These are phyloP conservation scores for Solanum microdontum DNA, from an alignment of 257 asterid genomes.

Conservation along the genomic window DNA sequence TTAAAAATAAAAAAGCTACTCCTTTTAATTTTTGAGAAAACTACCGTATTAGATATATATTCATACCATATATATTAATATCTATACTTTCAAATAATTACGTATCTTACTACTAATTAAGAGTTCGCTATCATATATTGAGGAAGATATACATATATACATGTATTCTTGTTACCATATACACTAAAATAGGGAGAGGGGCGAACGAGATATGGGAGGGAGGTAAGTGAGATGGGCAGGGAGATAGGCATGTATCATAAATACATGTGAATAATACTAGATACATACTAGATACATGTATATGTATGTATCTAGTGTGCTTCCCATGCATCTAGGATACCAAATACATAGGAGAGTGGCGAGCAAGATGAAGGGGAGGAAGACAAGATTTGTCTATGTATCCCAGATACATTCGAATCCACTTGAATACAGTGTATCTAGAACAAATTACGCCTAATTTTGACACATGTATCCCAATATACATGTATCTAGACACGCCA, in stretches of 20 bases:
- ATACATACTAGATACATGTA: background rate
- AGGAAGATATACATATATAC: too few species aligned
- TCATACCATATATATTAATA: too few species aligned
- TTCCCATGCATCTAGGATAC: background rate
- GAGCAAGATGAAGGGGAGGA: too few species aligned
- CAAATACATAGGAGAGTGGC: background rate
- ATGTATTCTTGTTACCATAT: too few species aligned
- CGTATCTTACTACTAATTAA: too few species aligned
- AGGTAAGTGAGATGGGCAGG: background rate
- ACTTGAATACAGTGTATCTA: background rate
- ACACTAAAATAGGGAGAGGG: too few species aligned
- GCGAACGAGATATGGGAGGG: background rate
- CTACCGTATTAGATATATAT: too few species aligned
- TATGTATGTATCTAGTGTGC: too few species aligned
- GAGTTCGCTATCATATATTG: too few species aligned
- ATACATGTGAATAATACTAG: background rate
- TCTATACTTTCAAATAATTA: too few species aligned
- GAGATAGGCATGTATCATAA: background rate
- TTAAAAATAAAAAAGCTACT: background rate
- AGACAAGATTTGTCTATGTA: background rate
- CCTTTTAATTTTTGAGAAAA: background rate
- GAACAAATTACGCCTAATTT: too few species aligned
- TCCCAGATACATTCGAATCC: background rate
- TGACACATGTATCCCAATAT: background rate
- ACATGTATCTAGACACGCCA: background rate